Percentiles rank a stretch among this genome's conserved stretches.
Evolutionary conservation across 192 early-diverging fungal genomes (phyloP).

Genomic region (Ramicandelaber brevisporus): DNA sequence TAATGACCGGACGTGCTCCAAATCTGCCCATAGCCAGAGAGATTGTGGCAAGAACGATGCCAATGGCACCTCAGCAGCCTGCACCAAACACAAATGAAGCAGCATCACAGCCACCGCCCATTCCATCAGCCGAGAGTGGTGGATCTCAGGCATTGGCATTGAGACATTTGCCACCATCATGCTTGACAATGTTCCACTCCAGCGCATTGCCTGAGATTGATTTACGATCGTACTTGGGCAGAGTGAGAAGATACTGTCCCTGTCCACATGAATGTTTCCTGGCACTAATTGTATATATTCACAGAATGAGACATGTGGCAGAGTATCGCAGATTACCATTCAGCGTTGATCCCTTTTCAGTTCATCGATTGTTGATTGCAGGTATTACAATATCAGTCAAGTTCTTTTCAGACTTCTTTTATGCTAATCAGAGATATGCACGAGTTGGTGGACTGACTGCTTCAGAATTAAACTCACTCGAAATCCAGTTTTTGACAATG

Average conservation of each 20-base stretch:
- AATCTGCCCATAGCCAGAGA: too few species aligned
- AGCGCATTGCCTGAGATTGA: slow-evolving; percentile 76
- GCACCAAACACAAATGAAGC: too few species aligned
- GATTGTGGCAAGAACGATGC: too few species aligned
- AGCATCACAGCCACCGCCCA: too few species aligned
- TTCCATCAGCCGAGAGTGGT: too few species aligned
- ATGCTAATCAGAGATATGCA: slow-evolving; percentile 74
- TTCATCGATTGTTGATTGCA: slow-evolving; percentile 81
- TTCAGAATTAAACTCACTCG: slow-evolving; percentile 69
- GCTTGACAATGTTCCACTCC: slow-evolving; percentile 77
- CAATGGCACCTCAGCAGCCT: too few species aligned
- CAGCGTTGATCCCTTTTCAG: slow-evolving; percentile 62
- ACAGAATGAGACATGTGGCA: slow-evolving; percentile 37
- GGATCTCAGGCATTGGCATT: too few species aligned
- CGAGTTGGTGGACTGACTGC: slow-evolving; percentile 76
- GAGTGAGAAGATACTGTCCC: slow-evolving; percentile 84
- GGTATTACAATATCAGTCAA: slow-evolving; percentile 78
- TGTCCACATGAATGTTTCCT: slow-evolving; percentile 80
- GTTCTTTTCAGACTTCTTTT: slow-evolving; percentile 83
- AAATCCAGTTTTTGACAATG: slow-evolving; percentile 70
- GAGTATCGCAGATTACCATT: slow-evolving; percentile 32
- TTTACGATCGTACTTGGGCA: slow-evolving; percentile 53
- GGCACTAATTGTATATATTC: slow-evolving; percentile 67
- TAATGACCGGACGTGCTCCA: too few species aligned
- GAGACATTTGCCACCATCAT: too few species aligned